These are phyloP conservation scores for Didymella pinodella DNA, from an alignment of 2,329 filamentous ascomycete genomes.

Conservation along the genomic window DNA sequence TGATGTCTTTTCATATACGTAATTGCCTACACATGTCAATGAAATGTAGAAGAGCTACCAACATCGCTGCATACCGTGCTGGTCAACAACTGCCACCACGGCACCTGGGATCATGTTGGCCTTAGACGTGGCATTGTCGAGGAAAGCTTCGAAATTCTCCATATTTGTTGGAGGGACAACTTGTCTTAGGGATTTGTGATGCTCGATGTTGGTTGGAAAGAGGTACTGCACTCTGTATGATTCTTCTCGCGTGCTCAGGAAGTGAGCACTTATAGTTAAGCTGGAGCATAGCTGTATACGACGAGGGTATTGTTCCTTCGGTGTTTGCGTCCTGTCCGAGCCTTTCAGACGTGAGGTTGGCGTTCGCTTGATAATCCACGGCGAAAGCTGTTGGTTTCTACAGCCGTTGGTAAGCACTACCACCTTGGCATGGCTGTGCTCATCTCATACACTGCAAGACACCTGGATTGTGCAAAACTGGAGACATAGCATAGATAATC, in stretches of 20 bases:
- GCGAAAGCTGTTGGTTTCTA: not conserved
- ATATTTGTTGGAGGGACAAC: not conserved
- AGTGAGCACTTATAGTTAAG: not conserved
- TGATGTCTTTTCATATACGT: conserved; percentile 1
- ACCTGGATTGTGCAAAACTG: not conserved
- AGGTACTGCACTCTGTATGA: not conserved
- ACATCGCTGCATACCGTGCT: not conserved
- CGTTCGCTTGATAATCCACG: not conserved
- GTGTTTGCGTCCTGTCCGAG: not conserved
- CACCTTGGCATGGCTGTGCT: not conserved
- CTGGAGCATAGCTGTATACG: not conserved
- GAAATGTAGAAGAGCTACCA: not conserved
- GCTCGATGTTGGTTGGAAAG: not conserved
- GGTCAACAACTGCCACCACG: conserved; percentile 29
- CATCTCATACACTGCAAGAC: not conserved
- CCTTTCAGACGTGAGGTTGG: not conserved
- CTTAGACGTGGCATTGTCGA: conserved; percentile 31
- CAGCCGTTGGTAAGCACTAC: not conserved
- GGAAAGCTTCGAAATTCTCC: conserved; percentile 36
- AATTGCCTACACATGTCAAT: not conserved
- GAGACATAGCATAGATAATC: not conserved
- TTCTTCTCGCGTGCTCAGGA: not conserved
- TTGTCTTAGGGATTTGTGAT: not conserved
- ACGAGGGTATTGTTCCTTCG: not conserved
- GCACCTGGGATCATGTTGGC: conserved; percentile 31